phyloP scores from a whole-genome alignment of 108 stramenopile species.

The Thalassiosira profunda region DNA sequence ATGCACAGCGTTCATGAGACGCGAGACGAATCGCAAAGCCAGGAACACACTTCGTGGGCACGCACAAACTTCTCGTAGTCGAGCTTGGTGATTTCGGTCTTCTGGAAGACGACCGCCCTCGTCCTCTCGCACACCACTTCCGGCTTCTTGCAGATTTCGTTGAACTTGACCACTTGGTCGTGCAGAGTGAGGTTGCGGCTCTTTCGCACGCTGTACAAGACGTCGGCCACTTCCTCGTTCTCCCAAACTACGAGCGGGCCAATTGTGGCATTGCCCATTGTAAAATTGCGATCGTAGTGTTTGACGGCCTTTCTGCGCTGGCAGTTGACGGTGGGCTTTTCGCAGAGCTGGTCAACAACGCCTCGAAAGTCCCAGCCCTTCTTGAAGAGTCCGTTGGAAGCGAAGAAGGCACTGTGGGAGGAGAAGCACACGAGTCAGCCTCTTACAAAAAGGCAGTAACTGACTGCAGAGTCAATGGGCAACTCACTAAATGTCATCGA shows the following conservation, averaged over 20 bases:
- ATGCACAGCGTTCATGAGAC: no score
- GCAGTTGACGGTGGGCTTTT: slow-evolving; percentile 33
- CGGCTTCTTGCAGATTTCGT: slow-evolving; percentile 41
- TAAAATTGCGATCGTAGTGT: slow-evolving; percentile 34
- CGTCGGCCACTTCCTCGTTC: slow-evolving; percentile 55
- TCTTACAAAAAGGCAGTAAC: no score
- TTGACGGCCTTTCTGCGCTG: slow-evolving; percentile 46
- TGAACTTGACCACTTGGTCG: slow-evolving; percentile 38
- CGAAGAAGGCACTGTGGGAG: slow-evolving; percentile 42
- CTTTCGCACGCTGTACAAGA: slow-evolving; percentile 38
- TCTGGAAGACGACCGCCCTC: slow-evolving; percentile 38
- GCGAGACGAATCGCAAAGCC: no score
- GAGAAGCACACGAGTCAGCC: no score
- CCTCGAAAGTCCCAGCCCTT: slow-evolving; percentile 50
- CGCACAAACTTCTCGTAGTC: slow-evolving; percentile 57
- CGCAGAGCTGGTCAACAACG: slow-evolving; percentile 45
- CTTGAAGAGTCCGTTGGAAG: slow-evolving; percentile 44
- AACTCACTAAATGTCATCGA: slow-evolving; percentile 47
- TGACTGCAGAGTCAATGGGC: no score
- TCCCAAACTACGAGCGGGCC: slow-evolving; percentile 43
- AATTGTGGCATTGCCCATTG: slow-evolving; percentile 27
- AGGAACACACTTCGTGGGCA: no score
- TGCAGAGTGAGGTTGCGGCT: slow-evolving; percentile 33
- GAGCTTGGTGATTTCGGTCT: slow-evolving; percentile 49
- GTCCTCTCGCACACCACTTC: slow-evolving; percentile 42